phyloP scores from a whole-genome alignment of 1,139 yeast species.

The Yamadazyma pseudoaaseri region DNA sequence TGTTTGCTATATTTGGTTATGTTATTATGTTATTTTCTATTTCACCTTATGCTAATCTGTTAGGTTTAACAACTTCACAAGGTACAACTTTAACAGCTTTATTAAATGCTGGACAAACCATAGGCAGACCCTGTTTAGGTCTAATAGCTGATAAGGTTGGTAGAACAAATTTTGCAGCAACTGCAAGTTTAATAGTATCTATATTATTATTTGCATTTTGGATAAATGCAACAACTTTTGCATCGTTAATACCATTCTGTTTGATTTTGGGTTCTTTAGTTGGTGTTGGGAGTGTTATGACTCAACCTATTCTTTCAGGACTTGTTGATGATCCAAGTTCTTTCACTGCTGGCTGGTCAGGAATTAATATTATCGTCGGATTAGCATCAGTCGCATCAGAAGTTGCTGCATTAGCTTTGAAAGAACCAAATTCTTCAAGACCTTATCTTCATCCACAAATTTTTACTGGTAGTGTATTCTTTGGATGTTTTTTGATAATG shows the following conservation, averaged over 20 bases:
- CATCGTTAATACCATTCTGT: conserved; percentile 51
- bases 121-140: conserved; percentile 70
- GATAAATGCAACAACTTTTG: conserved; percentile 54
- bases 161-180: conserved; percentile 49
- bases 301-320: conserved; percentile 60
- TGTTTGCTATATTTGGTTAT: conserved; percentile 55
- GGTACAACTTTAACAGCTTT: conserved; percentile 63
- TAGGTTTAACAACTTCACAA: conserved; percentile 54
- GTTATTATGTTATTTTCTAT: conserved; percentile 59
- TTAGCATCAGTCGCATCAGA: conserved; percentile 48
- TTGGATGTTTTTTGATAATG: conserved; percentile 28
- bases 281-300: conserved; percentile 67
- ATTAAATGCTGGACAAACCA: conserved; percentile 59
- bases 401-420: conserved; percentile 47
- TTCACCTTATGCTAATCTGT: conserved; percentile 58
- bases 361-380: conserved; percentile 48
- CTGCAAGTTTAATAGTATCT: conserved; percentile 28
- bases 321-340: conserved; percentile 43
- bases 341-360: conserved; percentile 62
- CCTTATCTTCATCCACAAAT: conserved; percentile 63
- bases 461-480: conserved; percentile 53
- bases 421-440: conserved; percentile 23
- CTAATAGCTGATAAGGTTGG: conserved; percentile 57
- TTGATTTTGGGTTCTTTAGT: conserved; percentile 52
- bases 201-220: conserved; percentile 48